Conservation (phyloP, 331 rosid genomes). For the Pyracantha coccinea region DNA sequence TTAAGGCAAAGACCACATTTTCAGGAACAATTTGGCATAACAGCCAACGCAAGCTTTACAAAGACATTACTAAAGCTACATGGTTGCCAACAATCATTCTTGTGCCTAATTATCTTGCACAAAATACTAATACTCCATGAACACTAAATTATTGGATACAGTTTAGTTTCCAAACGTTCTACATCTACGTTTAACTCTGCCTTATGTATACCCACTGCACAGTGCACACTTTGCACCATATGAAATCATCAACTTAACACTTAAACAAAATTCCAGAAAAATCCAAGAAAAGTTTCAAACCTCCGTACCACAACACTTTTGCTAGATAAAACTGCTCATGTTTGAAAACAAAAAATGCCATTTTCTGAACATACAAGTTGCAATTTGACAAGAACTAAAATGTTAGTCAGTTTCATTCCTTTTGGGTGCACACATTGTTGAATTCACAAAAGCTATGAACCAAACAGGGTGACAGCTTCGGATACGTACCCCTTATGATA, state of each 20-base stretch:
- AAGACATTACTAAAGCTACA: neutral
- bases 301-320: neutral
- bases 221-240: neutral
- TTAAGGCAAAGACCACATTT: neutral
- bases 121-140: neutral
- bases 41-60: neutral
- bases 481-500: neutral
- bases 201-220: neutral
- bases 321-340: neutral
- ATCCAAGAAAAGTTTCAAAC: neutral
- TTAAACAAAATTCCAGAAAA: neutral
- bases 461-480: neutral
- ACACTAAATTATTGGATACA: neutral
- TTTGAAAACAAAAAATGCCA: neutral
- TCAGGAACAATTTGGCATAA: neutral
- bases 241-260: neutral
- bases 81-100: neutral
- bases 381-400: neutral
- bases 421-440: neutral
- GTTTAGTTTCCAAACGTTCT: neutral
- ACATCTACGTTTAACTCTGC: neutral
- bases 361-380: neutral
- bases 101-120: neutral
- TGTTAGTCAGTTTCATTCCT: neutral
- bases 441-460: neutral